Conservation (phyloP, 352 stramenopile genomes). For the Pythium diclinum region DNA sequence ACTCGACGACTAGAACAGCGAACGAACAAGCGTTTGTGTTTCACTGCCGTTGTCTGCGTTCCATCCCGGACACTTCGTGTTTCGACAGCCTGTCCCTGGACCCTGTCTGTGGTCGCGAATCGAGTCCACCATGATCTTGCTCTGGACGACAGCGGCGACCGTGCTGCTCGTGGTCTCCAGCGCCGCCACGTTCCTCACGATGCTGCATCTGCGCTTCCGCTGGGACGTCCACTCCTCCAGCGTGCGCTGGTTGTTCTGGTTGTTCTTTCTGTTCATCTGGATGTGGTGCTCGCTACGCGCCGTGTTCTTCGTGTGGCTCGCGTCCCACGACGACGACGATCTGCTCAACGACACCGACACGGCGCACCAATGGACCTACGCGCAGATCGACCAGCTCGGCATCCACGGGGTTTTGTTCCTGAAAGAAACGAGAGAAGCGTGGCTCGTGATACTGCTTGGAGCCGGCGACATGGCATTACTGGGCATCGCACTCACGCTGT, state of each 20-base stretch:
- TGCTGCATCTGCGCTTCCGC: constrained; percentile 22
- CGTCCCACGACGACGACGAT: neutral
- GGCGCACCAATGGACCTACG: constrained; percentile 5
- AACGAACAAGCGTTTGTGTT: too few species aligned
- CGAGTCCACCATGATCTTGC: neutral
- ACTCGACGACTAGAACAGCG: too few species aligned
- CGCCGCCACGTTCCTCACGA: constrained; percentile 18
- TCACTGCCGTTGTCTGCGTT: too few species aligned
- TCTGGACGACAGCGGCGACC: constrained; percentile 11
- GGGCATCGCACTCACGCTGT: constrained; percentile 47
- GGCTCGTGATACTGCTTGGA: too few species aligned
- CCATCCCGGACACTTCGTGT: too few species aligned
- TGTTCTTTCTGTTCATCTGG: constrained; percentile 56
- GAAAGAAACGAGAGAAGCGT: constrained; percentile 14
- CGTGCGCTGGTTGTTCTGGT: constrained; percentile 60
- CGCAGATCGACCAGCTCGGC: constrained; percentile 46
- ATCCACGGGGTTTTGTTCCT: constrained; percentile 37
- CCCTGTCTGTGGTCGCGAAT: too few species aligned
- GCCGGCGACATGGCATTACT: constrained; percentile 53
- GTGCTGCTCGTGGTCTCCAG: constrained; percentile 10
- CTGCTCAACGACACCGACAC: constrained; percentile 11
- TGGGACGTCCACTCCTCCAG: constrained; percentile 30
- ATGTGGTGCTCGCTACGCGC: constrained; percentile 38
- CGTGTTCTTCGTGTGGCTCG: constrained; percentile 42
- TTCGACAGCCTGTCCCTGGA: too few species aligned